A percentile compares a stretch with the other conserved stretches of the same genome.
These are phyloP conservation scores for Pachysandra terminalis DNA, from an alignment of 164 flowering plant species.

Conservation along the genomic window DNA sequence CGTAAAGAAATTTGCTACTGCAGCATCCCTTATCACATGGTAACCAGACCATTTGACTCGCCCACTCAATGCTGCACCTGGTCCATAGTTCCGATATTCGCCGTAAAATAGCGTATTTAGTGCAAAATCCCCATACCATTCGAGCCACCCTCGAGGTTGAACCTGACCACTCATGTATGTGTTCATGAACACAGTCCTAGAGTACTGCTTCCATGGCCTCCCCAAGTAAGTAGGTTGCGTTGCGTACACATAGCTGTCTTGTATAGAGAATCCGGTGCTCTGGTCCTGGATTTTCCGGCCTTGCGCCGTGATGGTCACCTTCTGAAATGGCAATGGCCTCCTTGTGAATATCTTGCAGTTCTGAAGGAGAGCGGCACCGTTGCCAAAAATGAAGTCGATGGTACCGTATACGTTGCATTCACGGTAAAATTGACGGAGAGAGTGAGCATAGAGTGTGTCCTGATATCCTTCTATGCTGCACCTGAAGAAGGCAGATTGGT, in stretches of 20 bases:
- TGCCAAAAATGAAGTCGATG: constrained; percentile 90
- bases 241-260: constrained; percentile 60
- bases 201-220: constrained; percentile 85
- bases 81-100: constrained; percentile 82
- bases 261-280: constrained; percentile 79
- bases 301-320: constrained; percentile 85
- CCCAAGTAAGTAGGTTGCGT: constrained; percentile 76
- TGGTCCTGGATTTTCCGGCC: constrained; percentile 79
- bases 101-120: constrained; percentile 71
- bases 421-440: constrained; percentile 85
- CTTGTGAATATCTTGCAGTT: constrained; percentile 75
- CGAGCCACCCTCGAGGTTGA: constrained; percentile 90
- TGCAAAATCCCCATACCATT: constrained; percentile 78
- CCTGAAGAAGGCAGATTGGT: constrained; percentile 75
- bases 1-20: constrained; percentile 58
- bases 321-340: constrained; percentile 68
- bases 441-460: constrained; percentile 89
- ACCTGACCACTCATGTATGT: constrained; percentile 66
- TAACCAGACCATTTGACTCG: constrained; percentile 90
- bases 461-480: constrained; percentile 91
- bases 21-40: constrained; percentile 47
- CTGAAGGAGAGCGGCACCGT: constrained; percentile 83
- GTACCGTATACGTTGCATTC: constrained; percentile 83
- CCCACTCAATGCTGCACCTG: constrained; percentile 53
- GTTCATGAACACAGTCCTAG: constrained; percentile 80